These are phyloP conservation scores for Fusarium protoensiforme DNA, from an alignment of 2,329 filamentous ascomycete species.

Conservation along the genomic window DNA sequence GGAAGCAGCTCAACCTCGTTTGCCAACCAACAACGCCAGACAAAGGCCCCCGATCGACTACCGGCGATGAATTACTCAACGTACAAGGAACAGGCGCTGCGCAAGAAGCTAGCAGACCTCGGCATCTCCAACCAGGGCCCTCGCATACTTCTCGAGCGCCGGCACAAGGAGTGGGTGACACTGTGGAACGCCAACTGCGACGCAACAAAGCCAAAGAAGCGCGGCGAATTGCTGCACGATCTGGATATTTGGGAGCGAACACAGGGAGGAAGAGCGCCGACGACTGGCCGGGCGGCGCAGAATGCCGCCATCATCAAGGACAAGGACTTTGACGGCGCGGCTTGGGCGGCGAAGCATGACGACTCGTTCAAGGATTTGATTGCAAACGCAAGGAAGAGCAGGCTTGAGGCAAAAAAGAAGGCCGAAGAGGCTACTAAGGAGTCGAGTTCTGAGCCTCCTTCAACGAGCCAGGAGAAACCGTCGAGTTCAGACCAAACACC, in stretches of 20 bases:
- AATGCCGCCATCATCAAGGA: slow-evolving; percentile 70
- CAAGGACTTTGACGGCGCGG: slow-evolving; percentile 87
- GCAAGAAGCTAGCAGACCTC: slow-evolving; percentile 83
- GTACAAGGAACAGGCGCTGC: slow-evolving; percentile 80
- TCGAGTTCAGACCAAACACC: neutral
- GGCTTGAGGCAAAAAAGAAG: slow-evolving; percentile 51
- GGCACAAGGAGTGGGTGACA: slow-evolving; percentile 94
- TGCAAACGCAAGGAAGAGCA: slow-evolving; percentile 74
- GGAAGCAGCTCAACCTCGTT: slow-evolving; percentile 19
- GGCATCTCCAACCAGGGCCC: slow-evolving; percentile 79
- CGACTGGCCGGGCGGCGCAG: slow-evolving; percentile 50
- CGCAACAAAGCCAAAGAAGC: slow-evolving; percentile 76
- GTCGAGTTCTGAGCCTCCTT: neutral
- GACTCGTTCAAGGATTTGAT: slow-evolving; percentile 84
- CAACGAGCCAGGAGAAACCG: neutral
- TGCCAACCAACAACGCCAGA: slow-evolving; percentile 41
- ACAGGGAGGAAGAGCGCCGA: slow-evolving; percentile 71
- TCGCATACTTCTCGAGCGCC: slow-evolving; percentile 76
- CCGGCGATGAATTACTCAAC: slow-evolving; percentile 88
- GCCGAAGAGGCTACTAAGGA: slow-evolving; percentile 30
- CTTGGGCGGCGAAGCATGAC: slow-evolving; percentile 80
- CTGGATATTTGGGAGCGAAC: slow-evolving; percentile 89
- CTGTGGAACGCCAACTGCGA: slow-evolving; percentile 98
- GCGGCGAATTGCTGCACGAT: slow-evolving; percentile 79
- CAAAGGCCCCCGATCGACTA: slow-evolving; percentile 69